Percentiles rank a stretch among this genome's conserved stretches.
These are phyloP conservation scores for Strobilomyces confusus DNA, from an alignment of 768 basidiomycete genomes.

Conservation along the genomic window DNA sequence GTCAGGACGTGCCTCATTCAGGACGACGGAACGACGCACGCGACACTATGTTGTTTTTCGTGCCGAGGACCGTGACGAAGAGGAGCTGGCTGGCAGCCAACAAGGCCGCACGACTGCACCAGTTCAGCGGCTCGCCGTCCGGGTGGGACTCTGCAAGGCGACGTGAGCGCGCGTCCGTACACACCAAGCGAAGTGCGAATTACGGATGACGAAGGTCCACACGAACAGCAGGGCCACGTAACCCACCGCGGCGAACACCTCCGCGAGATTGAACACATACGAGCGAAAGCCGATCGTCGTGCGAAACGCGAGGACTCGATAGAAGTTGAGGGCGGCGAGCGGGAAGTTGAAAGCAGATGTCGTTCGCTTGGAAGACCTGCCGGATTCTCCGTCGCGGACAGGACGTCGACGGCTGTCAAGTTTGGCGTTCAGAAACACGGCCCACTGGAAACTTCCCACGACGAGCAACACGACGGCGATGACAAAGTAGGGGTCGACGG, in stretches of 20 bases:
- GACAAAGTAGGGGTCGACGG: constrained; percentile 12
- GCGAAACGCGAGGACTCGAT: constrained; percentile 37
- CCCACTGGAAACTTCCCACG: constrained; percentile 22
- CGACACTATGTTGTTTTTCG: constrained; percentile 36
- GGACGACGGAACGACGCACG: constrained; percentile 4
- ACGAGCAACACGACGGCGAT: constrained; percentile 9
- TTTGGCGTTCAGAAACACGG: constrained; percentile 10
- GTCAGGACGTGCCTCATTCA: neutral
- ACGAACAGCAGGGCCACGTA: constrained; percentile 38
- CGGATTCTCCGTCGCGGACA: constrained; percentile 3
- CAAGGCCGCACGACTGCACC: constrained; percentile 30
- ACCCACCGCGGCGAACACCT: constrained; percentile 34
- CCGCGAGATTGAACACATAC: constrained; percentile 39
- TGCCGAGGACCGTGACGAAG: constrained; percentile 40
- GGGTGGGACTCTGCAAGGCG: constrained; percentile 17
- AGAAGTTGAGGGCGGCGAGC: constrained; percentile 30
- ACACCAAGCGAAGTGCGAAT: neutral
- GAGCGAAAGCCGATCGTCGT: constrained; percentile 32
- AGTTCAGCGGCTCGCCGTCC: constrained; percentile 26
- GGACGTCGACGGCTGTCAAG: constrained; percentile 6
- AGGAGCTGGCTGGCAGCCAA: constrained; percentile 36
- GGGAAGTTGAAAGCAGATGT: constrained; percentile 23
- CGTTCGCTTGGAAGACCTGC: neutral
- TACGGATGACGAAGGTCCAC: constrained; percentile 38
- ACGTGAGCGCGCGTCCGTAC: neutral